Conservation (phyloP, 176 grass and related monocot genomes). For the Saccharum officinarum region DNA sequence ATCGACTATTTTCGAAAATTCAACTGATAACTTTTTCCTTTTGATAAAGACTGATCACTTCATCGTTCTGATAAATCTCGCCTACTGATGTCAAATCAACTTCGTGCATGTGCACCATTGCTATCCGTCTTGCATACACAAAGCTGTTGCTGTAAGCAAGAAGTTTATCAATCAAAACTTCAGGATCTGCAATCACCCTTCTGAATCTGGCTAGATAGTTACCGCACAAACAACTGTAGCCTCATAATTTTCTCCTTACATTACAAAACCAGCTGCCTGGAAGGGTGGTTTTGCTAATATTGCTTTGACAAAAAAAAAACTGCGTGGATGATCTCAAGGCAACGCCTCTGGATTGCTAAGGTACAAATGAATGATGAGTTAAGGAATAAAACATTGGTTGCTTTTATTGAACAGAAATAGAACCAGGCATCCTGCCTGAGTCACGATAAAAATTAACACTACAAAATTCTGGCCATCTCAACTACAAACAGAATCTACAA, state of each 20-base stretch:
- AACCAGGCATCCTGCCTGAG: not conserved
- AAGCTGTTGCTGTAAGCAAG: not conserved
- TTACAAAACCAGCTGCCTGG: not conserved
- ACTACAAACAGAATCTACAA: constrained; percentile 20
- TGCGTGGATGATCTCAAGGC: not conserved
- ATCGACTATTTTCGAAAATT: not conserved
- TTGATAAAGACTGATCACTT: not conserved
- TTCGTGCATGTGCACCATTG: not conserved
- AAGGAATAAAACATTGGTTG: constrained; percentile 6
- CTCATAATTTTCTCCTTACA: not conserved
- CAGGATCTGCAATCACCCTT: not conserved
- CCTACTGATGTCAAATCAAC: not conserved
- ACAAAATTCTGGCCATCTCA: constrained; percentile 39
- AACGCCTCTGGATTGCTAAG: not conserved
- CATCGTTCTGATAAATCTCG: not conserved
- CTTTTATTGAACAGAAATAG: constrained; percentile 22
- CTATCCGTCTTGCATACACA: not conserved
- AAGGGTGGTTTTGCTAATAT: not conserved
- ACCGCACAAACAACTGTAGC: not conserved
- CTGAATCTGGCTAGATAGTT: not conserved
- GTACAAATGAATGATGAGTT: not conserved
- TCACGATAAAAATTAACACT: not conserved
- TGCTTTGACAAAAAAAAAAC: not conserved
- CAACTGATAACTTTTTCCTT: not conserved
- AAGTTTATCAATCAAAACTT: not conserved